Evolutionary conservation across 1,139 yeast species (phyloP), one percentile per base, ranked within the genome.

Genomic region (Kodamaea ohmeri): DNA sequence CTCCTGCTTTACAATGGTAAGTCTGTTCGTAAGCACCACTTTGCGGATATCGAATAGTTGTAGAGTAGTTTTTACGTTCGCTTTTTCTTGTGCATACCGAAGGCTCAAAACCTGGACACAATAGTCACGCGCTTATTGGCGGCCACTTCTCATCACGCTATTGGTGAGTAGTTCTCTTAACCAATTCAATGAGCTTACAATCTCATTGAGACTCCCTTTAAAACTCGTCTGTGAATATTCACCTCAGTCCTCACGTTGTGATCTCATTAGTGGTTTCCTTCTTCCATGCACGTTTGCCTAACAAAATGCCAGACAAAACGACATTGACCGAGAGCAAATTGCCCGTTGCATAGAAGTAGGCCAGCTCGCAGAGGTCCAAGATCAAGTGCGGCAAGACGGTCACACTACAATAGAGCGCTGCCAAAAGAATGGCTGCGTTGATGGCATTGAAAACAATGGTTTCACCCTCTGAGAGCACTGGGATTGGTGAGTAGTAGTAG

Each of bases 391-490:
- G 58, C 17, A 58, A 41, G 6, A 48, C 39, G 31, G 41, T 43
- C 11, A 34, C 22, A 25, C 29, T 13, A 33, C 18, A 34, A 13
- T 52, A 38, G 13, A 35, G 27, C 19, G 6, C 28, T n/a, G 30
- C 11, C 25, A 37, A 24, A 16, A 34, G 15, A n/a, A 37, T 19
- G 22, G 15, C 13, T n/a, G 21, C 25, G 22, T 33, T 33, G 21
- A 37, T 21, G 8, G 22, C 19, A 38, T 58, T 55, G 41, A 60
- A 54, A 4, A 51, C 28, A 2, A 49, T 29, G 0, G 53, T 34
- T 41, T 63, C 69, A 1, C 52, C 52, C 3, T 40, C 45, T 2
- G 62, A 49, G 41, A 62, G 49, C 9, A 61, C 61, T 4, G 65
- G 63, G 27, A 62, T 48, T 4, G 67, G 67, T 7, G 55, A 43